These are phyloP conservation scores for Alternaria ventricosa DNA, from an alignment of 2,329 filamentous ascomycete genomes.

Conservation along the genomic window DNA sequence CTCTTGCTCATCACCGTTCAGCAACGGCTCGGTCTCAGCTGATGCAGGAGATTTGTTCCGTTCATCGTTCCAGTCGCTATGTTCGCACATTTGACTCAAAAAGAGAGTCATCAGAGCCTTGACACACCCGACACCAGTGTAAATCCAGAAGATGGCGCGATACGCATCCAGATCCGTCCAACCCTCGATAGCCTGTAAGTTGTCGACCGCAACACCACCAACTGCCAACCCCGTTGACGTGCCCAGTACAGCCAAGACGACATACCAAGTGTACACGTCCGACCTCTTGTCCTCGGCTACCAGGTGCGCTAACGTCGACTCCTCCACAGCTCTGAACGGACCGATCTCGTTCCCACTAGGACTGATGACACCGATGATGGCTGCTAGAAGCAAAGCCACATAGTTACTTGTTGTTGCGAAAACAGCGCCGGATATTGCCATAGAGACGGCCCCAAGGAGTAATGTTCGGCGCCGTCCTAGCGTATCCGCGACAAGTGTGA, in stretches of 20 bases:
- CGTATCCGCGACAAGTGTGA: constrained; percentile 47
- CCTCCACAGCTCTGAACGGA: constrained; percentile 50
- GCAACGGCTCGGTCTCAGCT: constrained; percentile 35
- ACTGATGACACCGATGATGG: constrained; percentile 49
- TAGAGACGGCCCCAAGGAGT: constrained; percentile 42
- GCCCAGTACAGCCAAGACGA: constrained; percentile 47
- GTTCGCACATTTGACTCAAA: constrained; percentile 50
- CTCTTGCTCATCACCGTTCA: constrained; percentile 14
- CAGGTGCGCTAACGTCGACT: constrained; percentile 47
- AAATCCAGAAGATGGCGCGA: constrained; percentile 52
- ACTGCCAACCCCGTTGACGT: constrained; percentile 42
- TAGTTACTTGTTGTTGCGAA: constrained; percentile 46
- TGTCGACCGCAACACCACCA: constrained; percentile 48
- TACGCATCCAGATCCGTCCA: constrained; percentile 51
- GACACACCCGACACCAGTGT: constrained; percentile 50
- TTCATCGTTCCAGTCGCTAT: constrained; percentile 12
- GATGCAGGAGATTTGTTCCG: constrained; percentile 7
- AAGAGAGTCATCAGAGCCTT: constrained; percentile 50
- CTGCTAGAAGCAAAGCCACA: constrained; percentile 39
- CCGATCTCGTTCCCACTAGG: constrained; percentile 51
- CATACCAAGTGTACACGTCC: constrained; percentile 51
- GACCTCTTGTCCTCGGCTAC: constrained; percentile 36
- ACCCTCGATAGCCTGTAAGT: constrained; percentile 34
- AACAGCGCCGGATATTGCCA: constrained; percentile 44
- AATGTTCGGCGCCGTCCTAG: constrained; percentile 44